Evolutionary conservation across 371 early-diverging fungal species (phyloP).

Genomic region (Chytridiales sp.): DNA sequence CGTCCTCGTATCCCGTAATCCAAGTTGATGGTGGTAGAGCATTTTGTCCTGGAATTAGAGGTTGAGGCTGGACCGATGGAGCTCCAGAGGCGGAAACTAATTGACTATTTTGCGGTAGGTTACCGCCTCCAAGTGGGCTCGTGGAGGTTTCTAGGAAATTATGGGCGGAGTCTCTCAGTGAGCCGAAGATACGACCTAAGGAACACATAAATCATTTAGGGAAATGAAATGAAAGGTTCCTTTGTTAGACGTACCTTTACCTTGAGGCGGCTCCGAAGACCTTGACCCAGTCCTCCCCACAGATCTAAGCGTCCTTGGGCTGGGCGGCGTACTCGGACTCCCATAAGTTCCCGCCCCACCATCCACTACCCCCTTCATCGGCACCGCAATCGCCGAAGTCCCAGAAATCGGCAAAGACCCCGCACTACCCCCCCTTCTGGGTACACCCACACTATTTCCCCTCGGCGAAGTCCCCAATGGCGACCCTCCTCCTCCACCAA

Average conservation of each 20-base stretch:
- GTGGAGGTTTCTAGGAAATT: conserved; percentile 24
- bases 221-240: not conserved
- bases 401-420: not conserved
- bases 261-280: too few relatives aligned
- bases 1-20: conserved; percentile 3
- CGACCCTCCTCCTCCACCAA: not conserved
- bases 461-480: not conserved
- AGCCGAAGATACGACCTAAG: conserved; percentile 36
- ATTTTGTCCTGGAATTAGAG: not conserved
- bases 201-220: not conserved
- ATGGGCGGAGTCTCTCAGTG: conserved; percentile 33
- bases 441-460: not conserved
- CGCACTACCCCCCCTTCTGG: not conserved
- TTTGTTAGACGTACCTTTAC: not conserved
- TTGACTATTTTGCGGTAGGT: not conserved
- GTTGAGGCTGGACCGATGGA: conserved; percentile 1
- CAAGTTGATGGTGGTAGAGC: not conserved
- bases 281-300: too few relatives aligned
- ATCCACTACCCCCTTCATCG: not conserved
- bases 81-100: conserved; percentile 7
- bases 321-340: not conserved
- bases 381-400: not conserved
- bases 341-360: not conserved
- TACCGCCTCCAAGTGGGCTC: not conserved
- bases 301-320: conserved; percentile 1